These are phyloP conservation scores for Aegilops tauschii DNA, from an alignment of 176 grass and related monocot genomes.

Conservation along the genomic window DNA sequence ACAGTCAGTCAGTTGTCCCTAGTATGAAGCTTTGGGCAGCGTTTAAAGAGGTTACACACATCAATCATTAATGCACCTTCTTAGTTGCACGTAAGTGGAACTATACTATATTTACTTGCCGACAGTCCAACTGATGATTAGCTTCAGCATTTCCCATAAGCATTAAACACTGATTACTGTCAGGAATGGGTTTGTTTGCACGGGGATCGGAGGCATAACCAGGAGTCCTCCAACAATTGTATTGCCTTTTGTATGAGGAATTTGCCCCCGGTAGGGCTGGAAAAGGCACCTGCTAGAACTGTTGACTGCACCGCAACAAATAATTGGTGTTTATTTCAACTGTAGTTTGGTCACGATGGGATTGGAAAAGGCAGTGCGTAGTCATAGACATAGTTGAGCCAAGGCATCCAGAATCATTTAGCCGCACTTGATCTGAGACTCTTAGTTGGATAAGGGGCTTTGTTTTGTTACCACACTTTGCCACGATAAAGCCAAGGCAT, in stretches of 20 bases:
- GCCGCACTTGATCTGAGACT: not conserved
- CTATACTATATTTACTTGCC: not conserved
- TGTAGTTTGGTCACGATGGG: not conserved
- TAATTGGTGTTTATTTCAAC: not conserved
- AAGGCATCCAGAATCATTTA: not conserved
- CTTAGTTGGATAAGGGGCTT: not conserved
- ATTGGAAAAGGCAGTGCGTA: not conserved
- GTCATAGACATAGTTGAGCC: not conserved
- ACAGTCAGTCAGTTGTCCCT: not conserved
- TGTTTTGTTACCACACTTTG: not conserved
- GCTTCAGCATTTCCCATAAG: not conserved
- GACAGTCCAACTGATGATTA: conserved; percentile 6
- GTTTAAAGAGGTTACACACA: not conserved
- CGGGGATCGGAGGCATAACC: not conserved
- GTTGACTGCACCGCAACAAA: not conserved
- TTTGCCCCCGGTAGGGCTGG: not conserved
- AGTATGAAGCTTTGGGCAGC: not conserved
- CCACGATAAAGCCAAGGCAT: not conserved
- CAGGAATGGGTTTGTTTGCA: conserved; percentile 3
- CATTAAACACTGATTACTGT: not conserved
- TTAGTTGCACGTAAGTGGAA: conserved; percentile 27
- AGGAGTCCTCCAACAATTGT: not conserved
- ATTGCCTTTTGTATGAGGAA: not conserved
- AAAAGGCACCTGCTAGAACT: conserved; percentile 8
- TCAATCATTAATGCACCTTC: not conserved